These are phyloP conservation scores for Achlya hypogyna DNA, from an alignment of 352 stramenopile genomes.

Conservation along the genomic window DNA sequence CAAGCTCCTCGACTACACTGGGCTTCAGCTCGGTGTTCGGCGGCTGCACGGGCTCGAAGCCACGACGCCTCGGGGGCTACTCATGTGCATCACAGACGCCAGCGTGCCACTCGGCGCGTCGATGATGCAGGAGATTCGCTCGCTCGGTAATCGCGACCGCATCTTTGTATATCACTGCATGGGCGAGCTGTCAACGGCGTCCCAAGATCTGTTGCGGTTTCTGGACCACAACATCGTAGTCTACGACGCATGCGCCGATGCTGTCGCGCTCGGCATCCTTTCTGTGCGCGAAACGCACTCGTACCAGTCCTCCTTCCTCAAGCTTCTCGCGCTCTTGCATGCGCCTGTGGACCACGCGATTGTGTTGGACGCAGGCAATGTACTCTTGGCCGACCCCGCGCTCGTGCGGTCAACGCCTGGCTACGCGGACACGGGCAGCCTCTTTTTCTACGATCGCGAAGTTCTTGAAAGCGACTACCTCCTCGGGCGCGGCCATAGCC, in stretches of 20 bases:
- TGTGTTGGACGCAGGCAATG: conserved; percentile 42
- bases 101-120: conserved; percentile 31
- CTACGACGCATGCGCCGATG: conserved; percentile 13
- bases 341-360: conserved; percentile 40
- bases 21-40: neutral
- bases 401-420: conserved; percentile 28
- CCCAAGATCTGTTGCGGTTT: conserved; percentile 20
- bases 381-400: conserved; percentile 39
- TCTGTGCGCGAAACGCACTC: neutral
- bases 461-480: conserved; percentile 2
- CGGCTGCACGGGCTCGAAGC: neutral
- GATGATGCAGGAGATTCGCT: conserved; percentile 30
- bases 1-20: neutral
- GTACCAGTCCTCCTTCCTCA: conserved; percentile 19
- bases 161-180: conserved; percentile 36
- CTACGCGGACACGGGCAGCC: conserved; percentile 12
- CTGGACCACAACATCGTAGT: conserved; percentile 6
- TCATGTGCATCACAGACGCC: conserved; percentile 27
- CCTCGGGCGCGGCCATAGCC: neutral
- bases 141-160: conserved; percentile 30
- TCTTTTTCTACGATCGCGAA: conserved; percentile 22
- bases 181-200: conserved; percentile 25
- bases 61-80: conserved; percentile 26
- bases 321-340: conserved; percentile 32
- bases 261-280: conserved; percentile 1